phyloP scores from a whole-genome alignment of 1,284 basidiomycete genomes.

The Polyporus tsugae region DNA sequence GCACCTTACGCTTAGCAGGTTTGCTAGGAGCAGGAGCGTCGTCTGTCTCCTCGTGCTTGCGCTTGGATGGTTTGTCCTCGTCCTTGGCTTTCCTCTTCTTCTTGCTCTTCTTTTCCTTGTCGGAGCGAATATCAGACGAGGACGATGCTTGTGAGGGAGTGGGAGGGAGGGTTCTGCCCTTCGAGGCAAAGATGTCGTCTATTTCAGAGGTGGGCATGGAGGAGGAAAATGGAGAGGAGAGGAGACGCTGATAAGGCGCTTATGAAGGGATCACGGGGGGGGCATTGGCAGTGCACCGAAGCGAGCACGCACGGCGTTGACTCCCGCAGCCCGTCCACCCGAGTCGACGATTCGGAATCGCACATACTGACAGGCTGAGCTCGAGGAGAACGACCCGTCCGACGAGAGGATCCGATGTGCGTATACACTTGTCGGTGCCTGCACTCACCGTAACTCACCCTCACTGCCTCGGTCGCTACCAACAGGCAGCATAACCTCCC shows the following conservation, averaged over 20 bases:
- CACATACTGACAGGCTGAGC: constrained; percentile 1
- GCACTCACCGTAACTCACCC: constrained; percentile 6
- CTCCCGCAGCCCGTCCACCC: background rate
- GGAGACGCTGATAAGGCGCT: constrained; percentile 11
- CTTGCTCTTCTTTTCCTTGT: constrained; percentile 47
- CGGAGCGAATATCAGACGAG: constrained; percentile 28
- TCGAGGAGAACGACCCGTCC: background rate
- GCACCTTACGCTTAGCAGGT: constrained; percentile 51
- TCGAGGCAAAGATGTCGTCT: constrained; percentile 79
- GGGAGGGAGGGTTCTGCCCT: constrained; percentile 46
- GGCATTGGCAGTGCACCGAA: background rate
- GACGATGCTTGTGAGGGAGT: constrained; percentile 35
- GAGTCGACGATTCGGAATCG: constrained; percentile 4
- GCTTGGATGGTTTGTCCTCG: constrained; percentile 35
- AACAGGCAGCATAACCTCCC: constrained; percentile 33
- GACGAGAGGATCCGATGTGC: constrained; percentile 22
- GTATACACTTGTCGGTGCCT: constrained; percentile 11
- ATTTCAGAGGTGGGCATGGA: constrained; percentile 64
- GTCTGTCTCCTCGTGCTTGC: constrained; percentile 32
- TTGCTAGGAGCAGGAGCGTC: constrained; percentile 32
- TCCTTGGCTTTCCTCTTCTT: constrained; percentile 49
- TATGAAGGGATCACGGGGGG: background rate
- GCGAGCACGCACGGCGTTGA: background rate
- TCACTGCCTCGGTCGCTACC: background rate
- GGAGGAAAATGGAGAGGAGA: constrained; percentile 24